Percentiles rank a stretch among this genome's conserved stretches.
These are phyloP conservation scores for Neurospora sp. DNA, from an alignment of 495 filamentous ascomycete species.

Conservation along the genomic window DNA sequence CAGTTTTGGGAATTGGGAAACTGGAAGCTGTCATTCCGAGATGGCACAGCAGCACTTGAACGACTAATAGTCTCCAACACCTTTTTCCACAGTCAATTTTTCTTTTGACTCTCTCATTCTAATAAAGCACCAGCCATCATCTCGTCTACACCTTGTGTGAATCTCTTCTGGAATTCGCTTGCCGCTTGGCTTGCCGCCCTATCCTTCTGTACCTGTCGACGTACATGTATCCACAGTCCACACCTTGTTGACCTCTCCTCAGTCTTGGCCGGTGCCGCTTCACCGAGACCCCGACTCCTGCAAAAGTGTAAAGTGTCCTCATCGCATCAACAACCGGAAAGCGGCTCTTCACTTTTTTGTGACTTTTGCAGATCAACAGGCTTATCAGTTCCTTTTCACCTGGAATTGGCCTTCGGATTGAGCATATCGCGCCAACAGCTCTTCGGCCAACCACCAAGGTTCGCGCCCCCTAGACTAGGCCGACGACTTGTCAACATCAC, in stretches of 20 bases:
- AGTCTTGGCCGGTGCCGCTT: neutral
- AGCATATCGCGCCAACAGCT: neutral
- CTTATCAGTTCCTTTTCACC: neutral
- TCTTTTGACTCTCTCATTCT: neutral
- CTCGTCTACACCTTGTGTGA: neutral
- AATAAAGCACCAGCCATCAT: neutral
- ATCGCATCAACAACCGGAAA: neutral
- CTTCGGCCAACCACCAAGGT: neutral
- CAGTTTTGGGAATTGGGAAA: neutral
- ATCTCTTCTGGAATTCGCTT: neutral
- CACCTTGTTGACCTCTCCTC: constrained; percentile 1
- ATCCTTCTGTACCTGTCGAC: neutral
- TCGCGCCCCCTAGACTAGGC: neutral
- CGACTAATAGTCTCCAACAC: neutral
- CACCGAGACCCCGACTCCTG: neutral
- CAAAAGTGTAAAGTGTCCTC: neutral
- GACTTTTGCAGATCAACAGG: neutral
- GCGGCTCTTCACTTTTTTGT: neutral
- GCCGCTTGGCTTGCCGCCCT: neutral
- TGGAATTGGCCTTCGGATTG: neutral
- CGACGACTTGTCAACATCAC: neutral
- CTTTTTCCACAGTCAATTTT: neutral
- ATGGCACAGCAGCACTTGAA: neutral
- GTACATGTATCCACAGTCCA: neutral
- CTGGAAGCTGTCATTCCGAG: neutral